Percentiles rank a stretch among this genome's conserved stretches.
phyloP scores from a whole-genome alignment of 2,329 filamentous ascomycete species.

The Daldinia eschscholtzii region DNA sequence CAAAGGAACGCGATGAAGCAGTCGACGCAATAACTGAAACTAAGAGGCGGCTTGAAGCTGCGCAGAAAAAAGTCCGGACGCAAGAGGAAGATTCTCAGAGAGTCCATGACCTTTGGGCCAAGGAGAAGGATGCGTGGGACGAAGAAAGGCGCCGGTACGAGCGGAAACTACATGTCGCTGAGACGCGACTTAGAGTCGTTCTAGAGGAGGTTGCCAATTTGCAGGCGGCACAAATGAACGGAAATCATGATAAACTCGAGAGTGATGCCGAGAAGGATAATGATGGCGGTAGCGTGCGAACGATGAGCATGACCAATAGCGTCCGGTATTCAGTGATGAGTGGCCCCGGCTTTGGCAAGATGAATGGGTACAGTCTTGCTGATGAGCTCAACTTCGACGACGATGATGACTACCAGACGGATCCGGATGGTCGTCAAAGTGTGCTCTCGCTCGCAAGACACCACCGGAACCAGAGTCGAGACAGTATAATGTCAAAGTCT shows the following conservation, averaged over 20 bases:
- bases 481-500: slow-evolving; percentile 63
- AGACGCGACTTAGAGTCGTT: slow-evolving; percentile 84
- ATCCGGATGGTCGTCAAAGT: slow-evolving; percentile 77
- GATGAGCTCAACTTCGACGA: slow-evolving; percentile 92
- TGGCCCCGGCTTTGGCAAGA: slow-evolving; percentile 66
- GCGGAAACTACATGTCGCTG: slow-evolving; percentile 88
- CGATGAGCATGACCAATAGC: slow-evolving; percentile 78
- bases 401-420: slow-evolving; percentile 78
- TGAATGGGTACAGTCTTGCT: slow-evolving; percentile 81
- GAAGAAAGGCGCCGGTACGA: slow-evolving; percentile 85
- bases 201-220: slow-evolving; percentile 86
- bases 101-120: slow-evolving; percentile 83
- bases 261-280: slow-evolving; percentile 75
- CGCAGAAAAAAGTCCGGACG: slow-evolving; percentile 80
- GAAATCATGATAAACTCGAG: slow-evolving; percentile 57
- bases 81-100: slow-evolving; percentile 88
- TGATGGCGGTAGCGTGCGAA: slow-evolving; percentile 79
- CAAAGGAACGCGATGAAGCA: slow-evolving; percentile 87
- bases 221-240: slow-evolving; percentile 67
- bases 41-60: slow-evolving; percentile 79
- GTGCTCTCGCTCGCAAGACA: slow-evolving; percentile 66
- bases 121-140: slow-evolving; percentile 87
- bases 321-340: slow-evolving; percentile 80
- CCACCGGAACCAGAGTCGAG: slow-evolving; percentile 67
- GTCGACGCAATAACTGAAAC: slow-evolving; percentile 78